These are phyloP conservation scores for Neospora caninum DNA, from an alignment of 169 alveolate genomes.

Conservation along the genomic window DNA sequence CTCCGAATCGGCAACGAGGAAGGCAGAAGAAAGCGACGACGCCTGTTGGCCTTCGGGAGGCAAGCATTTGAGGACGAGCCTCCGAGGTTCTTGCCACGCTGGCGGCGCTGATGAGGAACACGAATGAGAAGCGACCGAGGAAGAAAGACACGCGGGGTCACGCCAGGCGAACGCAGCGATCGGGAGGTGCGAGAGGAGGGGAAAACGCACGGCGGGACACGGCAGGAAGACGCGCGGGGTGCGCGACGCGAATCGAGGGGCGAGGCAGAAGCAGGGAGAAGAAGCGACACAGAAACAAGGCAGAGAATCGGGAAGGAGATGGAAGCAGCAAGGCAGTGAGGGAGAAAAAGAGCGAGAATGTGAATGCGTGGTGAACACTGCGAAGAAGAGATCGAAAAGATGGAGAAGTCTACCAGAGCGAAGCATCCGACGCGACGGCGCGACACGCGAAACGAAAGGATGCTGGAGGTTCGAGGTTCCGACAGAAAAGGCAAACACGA, in stretches of 20 bases:
- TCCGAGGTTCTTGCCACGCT: constrained; percentile 26
- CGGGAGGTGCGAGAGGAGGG: not conserved
- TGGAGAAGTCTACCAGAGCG: not conserved
- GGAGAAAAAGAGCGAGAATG: not conserved
- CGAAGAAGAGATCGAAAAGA: not conserved
- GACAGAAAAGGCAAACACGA: too few relatives aligned
- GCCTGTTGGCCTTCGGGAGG: not conserved
- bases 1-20: not conserved
- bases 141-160: not conserved
- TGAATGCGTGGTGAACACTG: not conserved
- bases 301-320: not conserved
- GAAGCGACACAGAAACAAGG: not conserved
- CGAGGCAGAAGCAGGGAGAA: not conserved
- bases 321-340: not conserved
- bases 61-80: not conserved
- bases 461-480: too few relatives aligned
- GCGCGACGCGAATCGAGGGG: not conserved
- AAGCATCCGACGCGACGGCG: not conserved
- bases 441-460: not conserved
- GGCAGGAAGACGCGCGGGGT: not conserved
- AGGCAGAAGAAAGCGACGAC: not conserved
- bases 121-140: not conserved
- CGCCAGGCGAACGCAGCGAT: too few relatives aligned
- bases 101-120: not conserved
- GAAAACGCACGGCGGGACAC: not conserved